phyloP scores from a whole-genome alignment of 306 rosid genomes.

The Geum urbanum region DNA sequence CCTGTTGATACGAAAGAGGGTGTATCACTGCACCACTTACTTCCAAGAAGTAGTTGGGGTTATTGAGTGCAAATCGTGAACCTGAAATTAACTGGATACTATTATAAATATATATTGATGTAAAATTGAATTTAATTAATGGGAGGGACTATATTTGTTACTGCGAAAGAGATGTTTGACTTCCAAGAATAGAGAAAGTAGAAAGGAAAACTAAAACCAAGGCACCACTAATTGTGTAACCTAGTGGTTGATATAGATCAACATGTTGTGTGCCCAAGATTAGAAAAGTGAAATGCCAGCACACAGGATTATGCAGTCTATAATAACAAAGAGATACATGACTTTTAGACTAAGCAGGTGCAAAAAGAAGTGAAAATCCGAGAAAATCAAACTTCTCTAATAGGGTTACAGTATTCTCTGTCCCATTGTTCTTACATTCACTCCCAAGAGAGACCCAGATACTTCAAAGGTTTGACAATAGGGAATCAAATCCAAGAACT shows the following conservation, averaged over 20 bases:
- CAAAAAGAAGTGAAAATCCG: background rate
- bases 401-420: background rate
- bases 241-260: background rate
- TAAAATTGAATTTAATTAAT: background rate
- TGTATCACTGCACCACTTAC: conserved; percentile 84
- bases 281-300: background rate
- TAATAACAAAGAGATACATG: background rate
- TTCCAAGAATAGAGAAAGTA: too few relatives aligned
- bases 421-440: background rate
- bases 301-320: background rate
- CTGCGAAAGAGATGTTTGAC: too few relatives aligned
- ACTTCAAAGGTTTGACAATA: background rate
- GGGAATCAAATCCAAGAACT: background rate
- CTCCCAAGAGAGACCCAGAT: background rate
- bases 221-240: conserved; percentile 3
- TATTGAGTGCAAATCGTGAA: conserved; percentile 86
- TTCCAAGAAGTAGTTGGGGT: conserved; percentile 80
- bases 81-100: conserved; percentile 42
- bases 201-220: background rate
- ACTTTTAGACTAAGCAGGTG: background rate
- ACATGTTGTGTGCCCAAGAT: background rate
- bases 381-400: background rate
- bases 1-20: conserved; percentile 99
- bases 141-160: background rate
- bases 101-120: background rate